Percentiles rank a stretch among this genome's conserved stretches.
These are phyloP conservation scores for Salix dunnii DNA, from an alignment of 345 rosid species.

Conservation along the genomic window DNA sequence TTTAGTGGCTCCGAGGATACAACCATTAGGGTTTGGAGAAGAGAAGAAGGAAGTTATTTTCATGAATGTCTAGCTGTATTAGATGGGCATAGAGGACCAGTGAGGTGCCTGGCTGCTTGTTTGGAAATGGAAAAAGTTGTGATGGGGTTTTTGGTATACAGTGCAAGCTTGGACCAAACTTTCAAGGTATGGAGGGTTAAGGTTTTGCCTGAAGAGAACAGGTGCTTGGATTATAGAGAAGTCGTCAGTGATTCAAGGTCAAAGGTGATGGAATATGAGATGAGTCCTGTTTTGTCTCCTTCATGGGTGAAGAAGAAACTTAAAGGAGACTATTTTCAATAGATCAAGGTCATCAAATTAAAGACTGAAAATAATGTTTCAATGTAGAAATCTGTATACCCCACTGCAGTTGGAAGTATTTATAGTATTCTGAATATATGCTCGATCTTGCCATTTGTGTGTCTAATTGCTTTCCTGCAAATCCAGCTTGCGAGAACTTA, in stretches of 20 bases:
- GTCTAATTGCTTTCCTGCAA: no score
- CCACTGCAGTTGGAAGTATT: no score
- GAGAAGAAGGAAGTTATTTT: slow-evolving; percentile 50
- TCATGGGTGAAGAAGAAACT: slow-evolving; percentile 54
- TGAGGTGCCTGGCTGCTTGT: slow-evolving; percentile 42
- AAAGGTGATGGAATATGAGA: slow-evolving; percentile 30
- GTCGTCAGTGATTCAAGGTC: slow-evolving; percentile 9
- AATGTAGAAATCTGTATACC: no score
- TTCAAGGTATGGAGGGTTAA: slow-evolving; percentile 53
- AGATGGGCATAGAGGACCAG: slow-evolving; percentile 51
- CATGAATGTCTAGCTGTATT: slow-evolving; percentile 50
- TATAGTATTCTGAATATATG: no score
- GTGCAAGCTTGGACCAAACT: slow-evolving; percentile 50
- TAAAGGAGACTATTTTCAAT: slow-evolving; percentile 28
- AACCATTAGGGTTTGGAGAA: slow-evolving; percentile 53
- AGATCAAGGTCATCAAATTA: background rate
- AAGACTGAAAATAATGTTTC: no score
- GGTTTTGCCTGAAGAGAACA: slow-evolving; percentile 40
- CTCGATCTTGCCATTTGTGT: no score
- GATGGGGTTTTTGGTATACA: slow-evolving; percentile 47
- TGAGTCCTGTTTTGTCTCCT: slow-evolving; percentile 52
- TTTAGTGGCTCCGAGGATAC: slow-evolving; percentile 55
- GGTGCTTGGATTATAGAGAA: slow-evolving; percentile 19
- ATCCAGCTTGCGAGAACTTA: no score
- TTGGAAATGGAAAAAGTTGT: slow-evolving; percentile 44